These are phyloP conservation scores for Nadsonia starkeyi-henricii DNA, from an alignment of 1,139 yeast genomes.

Conservation along the genomic window DNA sequence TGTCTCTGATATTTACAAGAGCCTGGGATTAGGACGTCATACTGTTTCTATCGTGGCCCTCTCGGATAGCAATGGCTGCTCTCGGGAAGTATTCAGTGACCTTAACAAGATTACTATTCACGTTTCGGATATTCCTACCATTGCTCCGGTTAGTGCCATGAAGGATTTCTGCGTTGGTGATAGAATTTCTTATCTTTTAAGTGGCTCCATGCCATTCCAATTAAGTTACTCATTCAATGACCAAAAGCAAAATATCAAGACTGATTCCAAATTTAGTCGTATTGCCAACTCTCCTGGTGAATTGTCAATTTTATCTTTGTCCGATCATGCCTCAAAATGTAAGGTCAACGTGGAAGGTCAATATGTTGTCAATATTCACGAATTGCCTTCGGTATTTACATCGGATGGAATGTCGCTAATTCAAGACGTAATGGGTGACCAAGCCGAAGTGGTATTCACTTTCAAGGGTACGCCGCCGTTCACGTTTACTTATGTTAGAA, in stretches of 20 bases:
- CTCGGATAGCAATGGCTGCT: slow-evolving; percentile 61
- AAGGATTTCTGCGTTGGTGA: slow-evolving; percentile 82
- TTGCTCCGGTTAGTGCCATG: slow-evolving; percentile 30
- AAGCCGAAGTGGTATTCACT: slow-evolving; percentile 33
- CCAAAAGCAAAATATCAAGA: slow-evolving; percentile 42
- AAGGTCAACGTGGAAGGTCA: slow-evolving; percentile 38
- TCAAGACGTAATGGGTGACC: slow-evolving; percentile 67
- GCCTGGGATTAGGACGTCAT: slow-evolving; percentile 41
- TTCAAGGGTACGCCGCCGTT: slow-evolving; percentile 40
- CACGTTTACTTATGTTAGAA: slow-evolving; percentile 40
- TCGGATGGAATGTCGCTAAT: slow-evolving; percentile 63
- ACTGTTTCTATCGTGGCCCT: slow-evolving; percentile 42
- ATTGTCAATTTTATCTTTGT: slow-evolving; percentile 50
- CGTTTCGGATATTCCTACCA: slow-evolving; percentile 66
- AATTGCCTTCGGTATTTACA: slow-evolving; percentile 82
- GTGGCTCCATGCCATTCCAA: slow-evolving; percentile 69
- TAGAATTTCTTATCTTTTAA: slow-evolving; percentile 57
- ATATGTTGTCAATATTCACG: slow-evolving; percentile 37
- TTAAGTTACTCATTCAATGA: slow-evolving; percentile 64
- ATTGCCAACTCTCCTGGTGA: slow-evolving; percentile 73
- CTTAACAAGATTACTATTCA: slow-evolving; percentile 30
- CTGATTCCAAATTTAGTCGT: slow-evolving; percentile 46
- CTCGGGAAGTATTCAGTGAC: slow-evolving; percentile 25
- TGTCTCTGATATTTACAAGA: slow-evolving; percentile 28
- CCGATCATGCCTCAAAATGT: slow-evolving; percentile 71